These are phyloP conservation scores for Xylariaceae sp. DNA, from an alignment of 2,329 filamentous ascomycete genomes.

Conservation along the genomic window DNA sequence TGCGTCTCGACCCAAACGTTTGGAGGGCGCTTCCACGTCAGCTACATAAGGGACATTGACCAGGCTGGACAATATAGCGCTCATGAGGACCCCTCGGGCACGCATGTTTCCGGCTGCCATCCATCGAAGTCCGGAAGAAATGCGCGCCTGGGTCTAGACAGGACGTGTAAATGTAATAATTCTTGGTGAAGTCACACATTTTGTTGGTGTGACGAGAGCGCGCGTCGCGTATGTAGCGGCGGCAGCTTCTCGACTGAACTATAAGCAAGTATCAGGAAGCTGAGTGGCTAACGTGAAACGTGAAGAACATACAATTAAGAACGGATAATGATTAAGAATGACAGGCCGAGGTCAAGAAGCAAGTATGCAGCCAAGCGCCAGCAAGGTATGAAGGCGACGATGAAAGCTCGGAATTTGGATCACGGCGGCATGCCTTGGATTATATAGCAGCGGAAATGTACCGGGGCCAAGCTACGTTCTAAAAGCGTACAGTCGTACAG, in stretches of 20 bases:
- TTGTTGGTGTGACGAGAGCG: slow-evolving; percentile 1
- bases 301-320: too few species aligned
- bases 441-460: slow-evolving; percentile 18
- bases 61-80: slow-evolving; percentile 66
- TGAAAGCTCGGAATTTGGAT: not conserved
- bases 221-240: not conserved
- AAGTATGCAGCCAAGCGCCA: not conserved
- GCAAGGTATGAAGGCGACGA: not conserved
- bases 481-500: slow-evolving; percentile 19
- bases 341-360: not conserved
- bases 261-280: too few species aligned
- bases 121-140: slow-evolving; percentile 66
- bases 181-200: slow-evolving; percentile 66
- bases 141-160: slow-evolving; percentile 66
- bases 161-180: slow-evolving; percentile 72
- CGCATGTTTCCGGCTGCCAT: slow-evolving; percentile 55
- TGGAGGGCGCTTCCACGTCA: slow-evolving; percentile 11
- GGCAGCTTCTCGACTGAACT: not conserved
- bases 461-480: slow-evolving; percentile 10
- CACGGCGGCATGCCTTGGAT: slow-evolving; percentile 20
- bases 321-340: not conserved
- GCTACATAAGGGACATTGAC: slow-evolving; percentile 53
- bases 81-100: slow-evolving; percentile 67
- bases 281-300: too few species aligned
- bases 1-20: too few species aligned